phyloP scores from a whole-genome alignment of 305 asterid species.

The Fraxinus paxiana region DNA sequence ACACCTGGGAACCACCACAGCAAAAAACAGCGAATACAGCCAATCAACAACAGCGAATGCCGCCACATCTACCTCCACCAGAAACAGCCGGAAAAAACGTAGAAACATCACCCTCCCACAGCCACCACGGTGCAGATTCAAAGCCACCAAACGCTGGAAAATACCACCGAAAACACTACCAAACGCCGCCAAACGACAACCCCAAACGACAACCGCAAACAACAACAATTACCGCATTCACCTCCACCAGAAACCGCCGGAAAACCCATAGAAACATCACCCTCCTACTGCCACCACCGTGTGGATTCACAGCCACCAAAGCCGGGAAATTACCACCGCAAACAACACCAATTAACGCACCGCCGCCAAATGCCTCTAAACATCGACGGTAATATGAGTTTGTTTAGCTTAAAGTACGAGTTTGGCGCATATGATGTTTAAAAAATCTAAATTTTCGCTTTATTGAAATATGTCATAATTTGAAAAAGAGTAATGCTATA shows the following conservation, averaged over 20 bases:
- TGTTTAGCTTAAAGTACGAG: background rate
- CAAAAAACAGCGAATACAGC: background rate
- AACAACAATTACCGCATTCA: background rate
- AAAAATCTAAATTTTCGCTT: background rate
- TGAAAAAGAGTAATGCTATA: background rate
- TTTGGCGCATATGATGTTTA: background rate
- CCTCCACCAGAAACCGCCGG: background rate
- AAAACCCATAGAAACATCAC: background rate
- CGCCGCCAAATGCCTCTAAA: background rate
- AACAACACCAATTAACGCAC: background rate
- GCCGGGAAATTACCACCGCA: background rate
- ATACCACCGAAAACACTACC: no score
- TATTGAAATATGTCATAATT: background rate
- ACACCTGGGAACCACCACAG: background rate
- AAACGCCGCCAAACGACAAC: no score
- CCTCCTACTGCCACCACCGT: background rate
- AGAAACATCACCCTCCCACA: no score
- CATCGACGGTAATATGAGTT: background rate
- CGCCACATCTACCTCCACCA: background rate
- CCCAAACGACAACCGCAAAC: no score
- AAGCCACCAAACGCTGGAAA: no score
- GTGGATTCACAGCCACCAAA: background rate
- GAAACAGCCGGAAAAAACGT: background rate
- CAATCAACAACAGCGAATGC: background rate
- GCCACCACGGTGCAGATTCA: no score